Evolutionary conservation across 2,329 filamentous ascomycete genomes (phyloP).

Genomic region (Alternaria sp.): DNA sequence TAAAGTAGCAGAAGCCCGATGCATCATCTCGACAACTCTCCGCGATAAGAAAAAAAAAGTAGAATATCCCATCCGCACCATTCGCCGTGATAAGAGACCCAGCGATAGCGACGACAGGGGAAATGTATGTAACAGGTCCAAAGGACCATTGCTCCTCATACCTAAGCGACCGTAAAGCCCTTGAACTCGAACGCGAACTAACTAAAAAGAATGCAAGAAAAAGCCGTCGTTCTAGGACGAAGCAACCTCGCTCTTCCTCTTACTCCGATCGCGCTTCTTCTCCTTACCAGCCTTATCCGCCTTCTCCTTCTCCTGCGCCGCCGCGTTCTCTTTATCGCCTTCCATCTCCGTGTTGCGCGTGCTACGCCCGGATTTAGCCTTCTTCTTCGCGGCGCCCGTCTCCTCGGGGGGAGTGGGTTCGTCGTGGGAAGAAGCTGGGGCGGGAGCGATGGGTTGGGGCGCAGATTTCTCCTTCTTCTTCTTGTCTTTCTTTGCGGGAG

Average conservation of each 20-base stretch:
- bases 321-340: constrained; percentile 35
- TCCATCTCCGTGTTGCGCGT: constrained; percentile 43
- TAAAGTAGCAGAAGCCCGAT: too few relatives aligned
- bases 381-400: constrained; percentile 39
- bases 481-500: constrained; percentile 43
- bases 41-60: not conserved
- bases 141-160: not conserved
- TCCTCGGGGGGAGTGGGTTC: constrained; percentile 44
- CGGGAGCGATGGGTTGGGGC: constrained; percentile 35
- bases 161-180: not conserved
- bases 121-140: not conserved
- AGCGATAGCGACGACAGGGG: not conserved
- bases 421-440: constrained; percentile 26
- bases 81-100: not conserved
- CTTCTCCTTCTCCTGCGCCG: constrained; percentile 17
- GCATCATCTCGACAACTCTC: not conserved
- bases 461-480: constrained; percentile 42
- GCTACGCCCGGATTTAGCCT: constrained; percentile 42
- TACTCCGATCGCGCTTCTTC: constrained; percentile 44
- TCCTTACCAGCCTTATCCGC: constrained; percentile 19
- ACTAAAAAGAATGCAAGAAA: too few relatives aligned
- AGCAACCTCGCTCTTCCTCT: constrained; percentile 43
- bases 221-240: too few relatives aligned
- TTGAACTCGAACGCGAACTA: too few relatives aligned
- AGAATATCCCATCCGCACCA: not conserved